These are phyloP conservation scores for Sanghuangporus weigelae DNA, from an alignment of 1,284 basidiomycete genomes.

Conservation along the genomic window DNA sequence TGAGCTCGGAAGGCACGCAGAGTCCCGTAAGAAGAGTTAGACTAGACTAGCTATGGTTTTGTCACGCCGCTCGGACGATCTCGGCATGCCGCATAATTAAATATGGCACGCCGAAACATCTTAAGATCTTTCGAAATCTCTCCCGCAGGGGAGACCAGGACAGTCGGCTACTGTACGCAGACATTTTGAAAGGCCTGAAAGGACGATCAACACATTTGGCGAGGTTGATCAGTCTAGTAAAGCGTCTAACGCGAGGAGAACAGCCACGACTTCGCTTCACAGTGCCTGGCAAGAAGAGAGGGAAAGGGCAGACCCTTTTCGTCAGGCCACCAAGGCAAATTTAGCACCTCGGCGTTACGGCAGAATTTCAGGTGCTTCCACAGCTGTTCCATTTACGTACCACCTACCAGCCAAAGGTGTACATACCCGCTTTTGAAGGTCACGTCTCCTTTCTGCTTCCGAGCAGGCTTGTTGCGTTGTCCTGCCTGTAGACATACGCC, in stretches of 20 bases:
- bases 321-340: neutral
- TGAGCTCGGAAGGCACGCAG: neutral
- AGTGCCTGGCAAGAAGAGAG: neutral
- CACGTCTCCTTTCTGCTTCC: too few species aligned
- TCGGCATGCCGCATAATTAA: neutral
- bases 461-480: too few species aligned
- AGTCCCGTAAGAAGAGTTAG: neutral
- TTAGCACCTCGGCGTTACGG: neutral
- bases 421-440: too few species aligned
- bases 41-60: neutral
- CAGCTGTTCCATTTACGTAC: too few species aligned
- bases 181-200: neutral
- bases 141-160: neutral
- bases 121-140: neutral
- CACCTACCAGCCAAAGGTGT: neutral
- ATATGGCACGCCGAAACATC: neutral
- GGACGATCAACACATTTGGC: neutral
- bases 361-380: neutral
- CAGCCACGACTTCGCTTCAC: neutral
- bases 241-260: neutral
- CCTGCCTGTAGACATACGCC: too few species aligned
- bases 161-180: neutral
- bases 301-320: neutral
- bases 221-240: neutral
- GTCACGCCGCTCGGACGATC: neutral